Evolutionary conservation across 371 early-diverging fungal species (phyloP), one percentile per base, ranked within the genome.

Genomic region (Conidiobolus incongruus): DNA sequence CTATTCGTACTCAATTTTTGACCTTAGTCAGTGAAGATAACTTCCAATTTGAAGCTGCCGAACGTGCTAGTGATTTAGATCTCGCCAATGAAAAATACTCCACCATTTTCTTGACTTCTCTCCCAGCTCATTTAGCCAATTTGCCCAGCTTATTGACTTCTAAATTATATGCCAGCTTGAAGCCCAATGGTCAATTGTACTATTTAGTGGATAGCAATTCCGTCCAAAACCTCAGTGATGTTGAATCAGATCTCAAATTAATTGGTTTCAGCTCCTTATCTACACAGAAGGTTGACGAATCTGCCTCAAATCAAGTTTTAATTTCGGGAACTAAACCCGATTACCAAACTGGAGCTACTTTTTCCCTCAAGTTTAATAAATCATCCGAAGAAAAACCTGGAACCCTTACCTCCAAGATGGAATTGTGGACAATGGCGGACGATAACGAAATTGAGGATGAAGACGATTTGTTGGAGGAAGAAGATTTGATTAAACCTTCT

Each of bases 391-490:
- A 65, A 60, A 50, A 43, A 21, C 28, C 22, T 34, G 17, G 35
- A 23, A n/a, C n/a, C n/a, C n/a, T n/a, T 2, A 50, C 36, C 23
- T 55, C 55, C 28, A 63, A 59, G 48, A 48, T 48, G 22, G 52
- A 66, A 6, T 63, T 68, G 21, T 84, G 76, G 77, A 75, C 78
- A 20, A 72, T 71, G 16, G 67, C 59, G 21, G 72, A 65, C 37
- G 58, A 55, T 34, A 61, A 49, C 4, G 79, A 75, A 44, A 56
- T 90, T 20, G 79, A 78, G 45, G 83, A 93, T 50, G 92, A 90
- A 50, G 87, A 90, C 46, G 63, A 59, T 3, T 62, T 95, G 24
- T 60, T 95, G 53, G 86, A 84, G 45, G 94, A 86, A 38, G 72
- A 66, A 2, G 94, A 93, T 58, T 58, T 73, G 40, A 57, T 69